A percentile compares a stretch with the other conserved stretches of the same genome.
These are phyloP conservation scores for Ophiocordyceps camponoti-leonardi DNA, from an alignment of 2,329 filamentous ascomycete genomes.

Conservation along the genomic window DNA sequence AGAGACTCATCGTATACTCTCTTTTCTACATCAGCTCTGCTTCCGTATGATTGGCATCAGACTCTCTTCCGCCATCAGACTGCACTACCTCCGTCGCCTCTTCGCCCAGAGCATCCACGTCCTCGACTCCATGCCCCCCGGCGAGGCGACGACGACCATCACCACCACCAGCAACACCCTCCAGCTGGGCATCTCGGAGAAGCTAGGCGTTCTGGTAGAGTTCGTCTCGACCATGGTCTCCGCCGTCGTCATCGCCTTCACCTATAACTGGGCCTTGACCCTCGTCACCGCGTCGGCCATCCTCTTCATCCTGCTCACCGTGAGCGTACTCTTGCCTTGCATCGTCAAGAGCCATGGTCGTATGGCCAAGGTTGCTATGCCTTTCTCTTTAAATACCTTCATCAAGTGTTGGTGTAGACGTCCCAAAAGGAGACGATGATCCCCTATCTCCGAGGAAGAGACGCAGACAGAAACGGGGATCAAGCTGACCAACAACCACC, in stretches of 20 bases:
- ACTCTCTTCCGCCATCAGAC: conserved; percentile 41
- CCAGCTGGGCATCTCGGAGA: conserved; percentile 49
- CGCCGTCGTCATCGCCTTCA: conserved; percentile 36
- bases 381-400: background rate
- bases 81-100: conserved; percentile 45
- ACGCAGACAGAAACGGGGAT: no score
- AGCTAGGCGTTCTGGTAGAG: conserved; percentile 41
- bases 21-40: conserved; percentile 22
- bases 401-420: no score
- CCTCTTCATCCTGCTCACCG: conserved; percentile 33
- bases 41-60: conserved; percentile 46
- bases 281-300: conserved; percentile 40
- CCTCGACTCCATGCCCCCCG: conserved; percentile 47
- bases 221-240: conserved; percentile 33
- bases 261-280: conserved; percentile 39
- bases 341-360: conserved; percentile 33
- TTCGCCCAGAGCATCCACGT: conserved; percentile 50
- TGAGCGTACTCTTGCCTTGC: conserved; percentile 33
- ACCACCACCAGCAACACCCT: conserved; percentile 45
- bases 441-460: no score
- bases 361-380: conserved; percentile 20
- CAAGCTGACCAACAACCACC: background rate
- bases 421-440: no score
- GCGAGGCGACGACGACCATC: conserved; percentile 44
- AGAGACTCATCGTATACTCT: background rate